Base-by-base conservation (phyloP, 768 basidiomycete genomes). In the Nevesoporus exiguus region DNA sequence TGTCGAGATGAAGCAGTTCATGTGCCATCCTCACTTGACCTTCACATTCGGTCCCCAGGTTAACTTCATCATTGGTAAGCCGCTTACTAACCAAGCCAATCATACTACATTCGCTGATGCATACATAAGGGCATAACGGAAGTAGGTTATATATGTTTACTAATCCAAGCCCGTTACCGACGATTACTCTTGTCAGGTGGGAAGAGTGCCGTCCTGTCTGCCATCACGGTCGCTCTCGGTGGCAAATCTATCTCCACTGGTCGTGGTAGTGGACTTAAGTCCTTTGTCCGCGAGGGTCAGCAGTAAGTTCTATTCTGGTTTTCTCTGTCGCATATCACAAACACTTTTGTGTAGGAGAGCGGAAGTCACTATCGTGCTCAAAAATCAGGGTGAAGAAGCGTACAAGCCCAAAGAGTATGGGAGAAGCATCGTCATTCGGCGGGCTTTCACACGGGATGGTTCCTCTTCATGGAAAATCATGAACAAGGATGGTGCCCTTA, bases 231-330 rank as follows among this genome's bases (percentile, higher is more conserved):
- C 13, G 95, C 92, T 4, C 80, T 99, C 3, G 97, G 97, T 30
- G 95, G 95, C 1, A 98, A 96, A 71, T 88, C 96, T 3, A 81
- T 73, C n/a, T 82, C 86, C 0, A 98, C 97, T 2, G 96, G 97
- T 19, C 85, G 96, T 61, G 95, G 90, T 17, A 82, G 66, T 55
- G 90, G 91, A 15, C 76, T 95, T 29, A 93, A 89, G 65, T 84
- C 88, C 0, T 90, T 96, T 62, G 87, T 94, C 60, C 84, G 86
- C 21, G 89, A 91, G 66, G 93, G 92, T 13, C 84, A 89, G 72
- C 70, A 71, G 94, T 93, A 66, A 54, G 81, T 47, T 27, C 41
- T 33, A 30, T 5, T 10, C 19, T n/a, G 19, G 1, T 47, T 36
- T 50, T 34, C 7, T 36, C 24, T 31, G 27, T 48, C 30, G 36